Evolutionary conservation across 805 yeast genomes (phyloP), one percentile per base, ranked within the genome.

Genomic region (Pichia occidentalis): DNA sequence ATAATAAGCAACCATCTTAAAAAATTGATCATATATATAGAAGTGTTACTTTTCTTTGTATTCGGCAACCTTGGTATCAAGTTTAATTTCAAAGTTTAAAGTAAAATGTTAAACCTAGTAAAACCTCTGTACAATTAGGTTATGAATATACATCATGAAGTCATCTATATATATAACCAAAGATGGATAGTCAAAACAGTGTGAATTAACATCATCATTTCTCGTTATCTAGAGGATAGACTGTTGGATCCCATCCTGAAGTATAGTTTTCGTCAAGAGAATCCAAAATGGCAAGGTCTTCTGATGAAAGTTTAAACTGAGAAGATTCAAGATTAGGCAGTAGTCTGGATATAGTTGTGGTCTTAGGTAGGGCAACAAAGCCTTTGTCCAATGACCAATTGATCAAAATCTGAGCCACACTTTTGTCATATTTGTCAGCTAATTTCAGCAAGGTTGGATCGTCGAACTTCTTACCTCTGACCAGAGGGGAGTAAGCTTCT

Each of bases 351-450:
- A 33, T 36, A 4, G 33, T 42, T n/a, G 36, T 39, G 54, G 56
- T 63, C 61, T 54, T 66, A 49, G 57, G 57, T 23, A 54, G 38
- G 1, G 43, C 29, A 29, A 81, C 63, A 45, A 68, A 73, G 2
- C 85, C 86, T 49, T 77, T 74, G 44, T 70, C 68, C 35, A 72
- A 63, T 1, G 82, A 72, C 88, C 88, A 82, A 47, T 75, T 69
- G 34, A 81, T 63, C 43, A 81, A 59, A 17, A 81, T 67, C 51
- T 80, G 83, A 8, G 75, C 79, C 18, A 71, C 64, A 7, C 75
- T 52, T 21, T 67, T 63, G 4, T 61, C 59, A 38, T 68, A 71
- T 48, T 74, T 73, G 32, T 62, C 52, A 32, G 76, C 71, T 39
- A 80, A 61, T 24, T 53, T 59, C 4, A 59, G 19, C 7, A 74